Conservation (phyloP, 106 monocot species). For the Dendrobium nobile region DNA sequence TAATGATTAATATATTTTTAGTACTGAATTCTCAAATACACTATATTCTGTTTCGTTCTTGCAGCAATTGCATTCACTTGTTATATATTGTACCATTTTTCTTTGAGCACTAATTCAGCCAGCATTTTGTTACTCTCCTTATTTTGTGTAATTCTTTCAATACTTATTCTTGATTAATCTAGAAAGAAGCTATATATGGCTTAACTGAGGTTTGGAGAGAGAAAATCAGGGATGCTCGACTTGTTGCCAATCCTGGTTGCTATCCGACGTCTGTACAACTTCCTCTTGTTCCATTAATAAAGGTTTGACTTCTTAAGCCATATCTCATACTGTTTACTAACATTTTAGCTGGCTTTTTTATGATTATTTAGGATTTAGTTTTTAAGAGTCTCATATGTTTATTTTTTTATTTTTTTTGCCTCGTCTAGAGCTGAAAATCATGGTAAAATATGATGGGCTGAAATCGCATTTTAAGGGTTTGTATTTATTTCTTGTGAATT, state of each 20-base stretch:
- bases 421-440: not conserved
- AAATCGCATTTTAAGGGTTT: not conserved
- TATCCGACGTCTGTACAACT: conserved; percentile 94
- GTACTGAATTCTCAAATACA: not conserved
- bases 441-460: not conserved
- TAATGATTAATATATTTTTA: not conserved
- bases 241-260: conserved; percentile 99
- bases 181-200: conserved; percentile 90
- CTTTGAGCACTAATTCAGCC: not conserved
- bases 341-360: not conserved
- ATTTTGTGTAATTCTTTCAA: not conserved
- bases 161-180: conserved; percentile 11
- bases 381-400: not conserved
- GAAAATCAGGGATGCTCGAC: conserved; percentile 51
- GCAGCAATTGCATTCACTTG: not conserved
- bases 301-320: conserved; percentile 37
- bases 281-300: conserved; percentile 88
- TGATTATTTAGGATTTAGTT: not conserved
- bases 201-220: conserved; percentile 77
- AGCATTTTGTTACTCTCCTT: not conserved
- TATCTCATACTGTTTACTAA: not conserved
- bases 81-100: not conserved
- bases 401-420: not conserved
- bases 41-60: not conserved
- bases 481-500: not conserved